Percentiles rank a stretch among this genome's conserved stretches.
Evolutionary conservation across 352 stramenopile genomes (phyloP).

Genomic region (Thalassiosira livingstoniorum): DNA sequence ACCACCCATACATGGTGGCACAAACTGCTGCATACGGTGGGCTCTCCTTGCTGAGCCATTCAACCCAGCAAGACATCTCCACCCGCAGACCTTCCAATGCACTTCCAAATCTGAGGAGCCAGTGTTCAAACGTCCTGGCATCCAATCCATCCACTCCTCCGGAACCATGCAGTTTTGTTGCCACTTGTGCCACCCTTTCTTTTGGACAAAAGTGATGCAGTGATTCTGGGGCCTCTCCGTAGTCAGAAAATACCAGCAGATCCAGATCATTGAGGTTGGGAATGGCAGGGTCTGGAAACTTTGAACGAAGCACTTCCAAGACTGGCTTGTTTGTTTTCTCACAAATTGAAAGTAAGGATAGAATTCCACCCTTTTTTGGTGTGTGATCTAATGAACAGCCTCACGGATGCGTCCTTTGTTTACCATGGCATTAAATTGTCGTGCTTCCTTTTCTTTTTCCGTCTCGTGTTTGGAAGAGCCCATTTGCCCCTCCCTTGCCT

Average conservation of each 20-base stretch:
- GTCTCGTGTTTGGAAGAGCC: background rate
- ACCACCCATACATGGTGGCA: too few relatives aligned
- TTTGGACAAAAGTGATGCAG: slow-evolving; percentile 2
- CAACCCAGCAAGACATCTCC: too few relatives aligned
- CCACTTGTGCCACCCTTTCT: too few relatives aligned
- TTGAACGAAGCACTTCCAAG: slow-evolving; percentile 35
- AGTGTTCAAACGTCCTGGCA: too few relatives aligned
- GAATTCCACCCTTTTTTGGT: slow-evolving; percentile 15
- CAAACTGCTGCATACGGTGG: too few relatives aligned
- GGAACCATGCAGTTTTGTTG: too few relatives aligned
- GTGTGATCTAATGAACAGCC: slow-evolving; percentile 23
- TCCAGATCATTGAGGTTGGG: background rate
- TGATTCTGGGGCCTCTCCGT: background rate
- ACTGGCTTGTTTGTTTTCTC: slow-evolving; percentile 33
- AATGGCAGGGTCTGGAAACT: slow-evolving; percentile 15
- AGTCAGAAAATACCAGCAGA: slow-evolving; percentile 6
- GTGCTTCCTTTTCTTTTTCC: slow-evolving; percentile 17
- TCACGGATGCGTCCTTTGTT: slow-evolving; percentile 27
- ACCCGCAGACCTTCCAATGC: too few relatives aligned
- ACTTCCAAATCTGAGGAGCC: too few relatives aligned
- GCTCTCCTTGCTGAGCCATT: too few relatives aligned
- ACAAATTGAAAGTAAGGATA: slow-evolving; percentile 16
- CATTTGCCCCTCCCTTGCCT: background rate
- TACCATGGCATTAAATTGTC: slow-evolving; percentile 37
- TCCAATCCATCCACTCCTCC: too few relatives aligned